Evolutionary conservation across 1,284 basidiomycete genomes (phyloP).

Genomic region (Veloboletus limbatus): DNA sequence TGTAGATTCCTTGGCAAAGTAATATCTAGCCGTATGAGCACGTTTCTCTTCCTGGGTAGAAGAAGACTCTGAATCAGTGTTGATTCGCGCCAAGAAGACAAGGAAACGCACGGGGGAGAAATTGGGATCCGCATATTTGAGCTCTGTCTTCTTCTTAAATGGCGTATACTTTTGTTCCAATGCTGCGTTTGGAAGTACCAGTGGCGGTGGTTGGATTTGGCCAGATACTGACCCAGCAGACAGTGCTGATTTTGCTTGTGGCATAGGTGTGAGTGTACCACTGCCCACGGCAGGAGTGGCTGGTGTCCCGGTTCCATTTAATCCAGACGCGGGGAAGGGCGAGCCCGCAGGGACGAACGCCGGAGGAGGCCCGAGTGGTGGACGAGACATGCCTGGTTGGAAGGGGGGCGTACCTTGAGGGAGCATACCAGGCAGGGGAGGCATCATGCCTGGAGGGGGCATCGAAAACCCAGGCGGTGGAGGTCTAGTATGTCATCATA

Average conservation of each 20-base stretch:
- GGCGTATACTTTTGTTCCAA: slow-evolving; percentile 64
- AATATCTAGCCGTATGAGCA: slow-evolving; percentile 72
- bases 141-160: slow-evolving; percentile 74
- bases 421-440: slow-evolving; percentile 37
- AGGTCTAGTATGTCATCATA: slow-evolving; percentile 33
- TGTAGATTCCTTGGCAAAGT: slow-evolving; percentile 46
- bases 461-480: slow-evolving; percentile 45
- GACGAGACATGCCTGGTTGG: slow-evolving; percentile 38
- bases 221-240: slow-evolving; percentile 20
- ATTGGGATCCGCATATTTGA: slow-evolving; percentile 75
- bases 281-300: slow-evolving; percentile 15
- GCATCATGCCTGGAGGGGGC: slow-evolving; percentile 36
- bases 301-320: slow-evolving; percentile 21
- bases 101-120: slow-evolving; percentile 62
- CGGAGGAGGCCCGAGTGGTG: slow-evolving; percentile 40
- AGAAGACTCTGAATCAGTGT: slow-evolving; percentile 4
- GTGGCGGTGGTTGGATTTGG: slow-evolving; percentile 32
- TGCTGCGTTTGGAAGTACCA: slow-evolving; percentile 55
- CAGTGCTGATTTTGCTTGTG: slow-evolving; percentile 18
- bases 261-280: slow-evolving; percentile 22
- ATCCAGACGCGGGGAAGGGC: slow-evolving; percentile 16
- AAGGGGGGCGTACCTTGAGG: slow-evolving; percentile 38
- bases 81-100: background rate
- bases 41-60: slow-evolving; percentile 73
- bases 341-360: slow-evolving; percentile 35